phyloP scores from a whole-genome alignment of 345 rosid species.

The Laguncularia racemosa region DNA sequence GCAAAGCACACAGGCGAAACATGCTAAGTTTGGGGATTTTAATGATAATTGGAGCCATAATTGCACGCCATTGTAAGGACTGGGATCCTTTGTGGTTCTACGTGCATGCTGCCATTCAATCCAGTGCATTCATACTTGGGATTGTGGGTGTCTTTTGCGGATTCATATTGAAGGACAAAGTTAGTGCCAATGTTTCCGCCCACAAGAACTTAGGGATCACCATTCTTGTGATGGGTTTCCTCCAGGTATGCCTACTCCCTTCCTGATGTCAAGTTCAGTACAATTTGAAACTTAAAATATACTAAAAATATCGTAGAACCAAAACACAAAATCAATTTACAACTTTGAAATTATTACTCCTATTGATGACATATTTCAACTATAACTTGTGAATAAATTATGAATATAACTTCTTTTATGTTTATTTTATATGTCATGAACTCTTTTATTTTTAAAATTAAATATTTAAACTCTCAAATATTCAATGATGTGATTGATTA shows the following conservation, averaged over 20 bases:
- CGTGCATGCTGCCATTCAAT: conserved; percentile 41
- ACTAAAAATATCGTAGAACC: too few species aligned
- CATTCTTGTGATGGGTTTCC: conserved; percentile 67
- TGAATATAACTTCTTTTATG: too few species aligned
- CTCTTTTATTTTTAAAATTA: too few species aligned
- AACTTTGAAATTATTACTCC: too few species aligned
- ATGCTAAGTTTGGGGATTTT: conserved; percentile 74
- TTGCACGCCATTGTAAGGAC: conserved; percentile 45
- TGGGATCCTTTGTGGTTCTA: conserved; percentile 78
- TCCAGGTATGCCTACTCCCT: conserved; percentile 39
- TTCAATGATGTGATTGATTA: too few species aligned
- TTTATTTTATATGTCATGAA: too few species aligned
- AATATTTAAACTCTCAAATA: too few species aligned
- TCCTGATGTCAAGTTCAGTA: too few species aligned
- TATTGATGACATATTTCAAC: too few species aligned
- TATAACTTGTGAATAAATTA: too few species aligned
- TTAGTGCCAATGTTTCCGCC: conserved; percentile 29
- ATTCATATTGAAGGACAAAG: conserved; percentile 40
- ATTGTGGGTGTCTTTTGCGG: conserved; percentile 51
- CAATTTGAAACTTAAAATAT: too few species aligned
- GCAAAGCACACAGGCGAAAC: conserved; percentile 13
- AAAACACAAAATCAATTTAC: too few species aligned
- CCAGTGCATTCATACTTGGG: conserved; percentile 45
- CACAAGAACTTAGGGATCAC: conserved; percentile 62
- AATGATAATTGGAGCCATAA: conserved; percentile 54